Conservation (phyloP, 108 stramenopile genomes). For the Cyclostephanos tholiformis region DNA sequence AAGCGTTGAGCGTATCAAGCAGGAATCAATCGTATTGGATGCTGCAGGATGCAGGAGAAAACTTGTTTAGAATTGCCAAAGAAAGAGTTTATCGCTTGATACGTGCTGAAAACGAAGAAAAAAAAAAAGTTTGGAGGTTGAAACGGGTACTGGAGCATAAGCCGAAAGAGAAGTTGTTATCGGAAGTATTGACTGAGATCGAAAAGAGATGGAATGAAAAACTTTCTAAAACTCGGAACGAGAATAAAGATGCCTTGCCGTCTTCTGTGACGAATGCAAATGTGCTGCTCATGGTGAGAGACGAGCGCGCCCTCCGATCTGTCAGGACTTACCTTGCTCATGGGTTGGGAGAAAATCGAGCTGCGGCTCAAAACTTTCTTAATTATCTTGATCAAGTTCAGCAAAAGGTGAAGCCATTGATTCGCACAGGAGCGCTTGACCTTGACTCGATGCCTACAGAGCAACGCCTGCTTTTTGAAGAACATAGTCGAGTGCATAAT, state of each 20-base stretch:
- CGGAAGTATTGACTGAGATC: conserved; percentile 87
- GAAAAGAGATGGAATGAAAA: conserved; percentile 47
- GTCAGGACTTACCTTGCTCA: conserved; percentile 71
- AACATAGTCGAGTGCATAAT: conserved; percentile 65
- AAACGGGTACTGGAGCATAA: conserved; percentile 85
- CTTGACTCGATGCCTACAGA: conserved; percentile 63
- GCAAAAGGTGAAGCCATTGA: conserved; percentile 62
- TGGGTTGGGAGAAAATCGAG: conserved; percentile 47
- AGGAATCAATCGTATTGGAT: conserved; percentile 89
- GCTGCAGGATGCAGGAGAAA: conserved; percentile 81
- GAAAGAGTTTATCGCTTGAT: conserved; percentile 80
- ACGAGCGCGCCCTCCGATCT: conserved; percentile 76
- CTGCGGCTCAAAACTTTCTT: conserved; percentile 64
- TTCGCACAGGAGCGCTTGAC: conserved; percentile 43
- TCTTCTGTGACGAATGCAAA: conserved; percentile 24
- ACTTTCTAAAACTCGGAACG: conserved; percentile 12
- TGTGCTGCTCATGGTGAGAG: conserved; percentile 90
- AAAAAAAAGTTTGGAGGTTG: conserved; percentile 55
- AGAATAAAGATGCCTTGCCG: conserved; percentile 6
- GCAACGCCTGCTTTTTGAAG: conserved; percentile 71
- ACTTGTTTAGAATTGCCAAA: conserved; percentile 90
- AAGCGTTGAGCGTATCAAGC: conserved; percentile 66
- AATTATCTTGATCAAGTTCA: conserved; percentile 66
- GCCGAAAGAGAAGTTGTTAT: conserved; percentile 91
- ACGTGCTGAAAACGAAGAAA: conserved; percentile 45